Evolutionary conservation across 345 rosid genomes (phyloP).

Genomic region (Stellera chamaejasme): DNA sequence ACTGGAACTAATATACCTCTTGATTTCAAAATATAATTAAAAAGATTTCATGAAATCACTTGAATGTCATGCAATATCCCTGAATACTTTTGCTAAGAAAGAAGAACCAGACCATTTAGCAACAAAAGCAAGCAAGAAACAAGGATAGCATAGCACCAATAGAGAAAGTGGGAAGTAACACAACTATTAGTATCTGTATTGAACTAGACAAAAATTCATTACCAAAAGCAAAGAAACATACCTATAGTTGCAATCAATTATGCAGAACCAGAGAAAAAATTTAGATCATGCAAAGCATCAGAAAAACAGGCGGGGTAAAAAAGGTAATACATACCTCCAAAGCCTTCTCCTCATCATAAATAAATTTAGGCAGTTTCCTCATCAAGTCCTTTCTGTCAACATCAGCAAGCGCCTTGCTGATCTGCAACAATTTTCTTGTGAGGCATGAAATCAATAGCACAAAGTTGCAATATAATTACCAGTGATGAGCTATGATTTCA

Average conservation of each 20-base stretch:
- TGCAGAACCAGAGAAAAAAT: background rate
- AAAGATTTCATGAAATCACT: no score
- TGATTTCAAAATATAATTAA: no score
- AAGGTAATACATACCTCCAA: constrained; percentile 53
- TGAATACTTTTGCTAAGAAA: background rate
- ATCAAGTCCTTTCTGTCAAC: constrained; percentile 76
- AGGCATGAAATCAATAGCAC: no score
- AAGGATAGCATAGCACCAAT: no score
- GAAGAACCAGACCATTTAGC: no score
- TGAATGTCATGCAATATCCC: background rate
- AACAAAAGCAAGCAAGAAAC: no score
- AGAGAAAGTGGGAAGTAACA: no score
- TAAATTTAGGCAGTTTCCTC: constrained; percentile 94
- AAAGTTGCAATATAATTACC: no score
- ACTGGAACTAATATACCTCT: no score
- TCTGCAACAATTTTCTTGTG: constrained; percentile 22
- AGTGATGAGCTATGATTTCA: background rate
- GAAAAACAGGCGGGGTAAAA: background rate
- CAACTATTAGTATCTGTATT: no score
- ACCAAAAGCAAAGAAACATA: background rate
- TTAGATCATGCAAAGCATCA: constrained; percentile 3
- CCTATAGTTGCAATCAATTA: background rate
- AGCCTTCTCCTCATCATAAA: constrained; percentile 94
- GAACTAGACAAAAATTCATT: no score
- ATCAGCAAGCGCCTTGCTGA: constrained; percentile 77